Evolutionary conservation across 2,329 filamentous ascomycete genomes (phyloP).

Genomic region (Hypoxylon rubiginosum): DNA sequence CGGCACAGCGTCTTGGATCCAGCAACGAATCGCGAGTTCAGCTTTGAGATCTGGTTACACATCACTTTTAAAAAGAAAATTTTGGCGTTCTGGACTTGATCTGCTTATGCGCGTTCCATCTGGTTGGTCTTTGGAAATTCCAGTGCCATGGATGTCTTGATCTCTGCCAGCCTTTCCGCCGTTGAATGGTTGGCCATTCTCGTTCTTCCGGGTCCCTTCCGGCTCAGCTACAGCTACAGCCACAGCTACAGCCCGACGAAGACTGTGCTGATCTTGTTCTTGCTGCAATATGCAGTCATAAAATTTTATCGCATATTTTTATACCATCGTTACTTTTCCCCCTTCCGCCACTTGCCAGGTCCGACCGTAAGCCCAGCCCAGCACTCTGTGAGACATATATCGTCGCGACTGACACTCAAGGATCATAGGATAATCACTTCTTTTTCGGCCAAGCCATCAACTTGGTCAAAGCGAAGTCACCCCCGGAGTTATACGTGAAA

Average conservation of each 20-base stretch:
- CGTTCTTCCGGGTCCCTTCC: not conserved
- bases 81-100: not conserved
- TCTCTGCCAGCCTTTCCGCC: conserved; percentile 14
- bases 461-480: conserved; percentile 37
- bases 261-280: conserved; percentile 18
- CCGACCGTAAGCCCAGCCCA: conserved; percentile 27
- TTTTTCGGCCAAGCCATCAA: conserved; percentile 42
- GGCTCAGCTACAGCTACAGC: not conserved
- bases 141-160: conserved; percentile 16
- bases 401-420: not conserved
- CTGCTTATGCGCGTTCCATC: not conserved
- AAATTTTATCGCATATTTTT: conserved; percentile 40
- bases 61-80: not conserved
- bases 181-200: conserved; percentile 13
- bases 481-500: conserved; percentile 41
- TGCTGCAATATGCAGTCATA: conserved; percentile 29
- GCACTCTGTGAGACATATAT: not conserved
- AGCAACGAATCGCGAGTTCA: not conserved
- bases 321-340: conserved; percentile 39
- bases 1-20: not conserved
- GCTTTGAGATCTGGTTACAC: not conserved
- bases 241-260: conserved; percentile 2
- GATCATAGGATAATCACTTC: conserved; percentile 42
- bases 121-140: conserved; percentile 1
- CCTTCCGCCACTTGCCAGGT: conserved; percentile 39